These are phyloP conservation scores for Colletotrichum gigasporum DNA, from an alignment of 2,329 filamentous ascomycete species.

Conservation along the genomic window DNA sequence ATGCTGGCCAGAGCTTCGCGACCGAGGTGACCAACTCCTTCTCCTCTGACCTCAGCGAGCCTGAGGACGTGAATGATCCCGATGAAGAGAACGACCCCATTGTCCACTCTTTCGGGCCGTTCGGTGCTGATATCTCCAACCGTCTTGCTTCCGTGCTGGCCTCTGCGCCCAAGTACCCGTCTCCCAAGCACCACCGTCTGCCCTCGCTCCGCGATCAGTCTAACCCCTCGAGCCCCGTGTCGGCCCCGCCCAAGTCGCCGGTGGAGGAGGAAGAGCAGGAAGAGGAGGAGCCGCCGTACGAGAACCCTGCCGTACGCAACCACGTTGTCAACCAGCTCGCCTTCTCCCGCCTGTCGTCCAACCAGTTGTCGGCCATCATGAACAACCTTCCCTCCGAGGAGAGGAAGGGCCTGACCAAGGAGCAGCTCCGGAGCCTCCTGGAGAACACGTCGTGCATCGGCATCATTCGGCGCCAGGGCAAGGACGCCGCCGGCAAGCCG, in stretches of 20 bases:
- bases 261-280: conserved; percentile 21
- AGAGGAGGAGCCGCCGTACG: conserved; percentile 32
- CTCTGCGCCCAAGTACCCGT: conserved; percentile 65
- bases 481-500: conserved; percentile 92
- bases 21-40: conserved; percentile 63
- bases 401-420: conserved; percentile 66
- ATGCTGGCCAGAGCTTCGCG: conserved; percentile 54
- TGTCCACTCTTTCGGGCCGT: conserved; percentile 90
- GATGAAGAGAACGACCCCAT: conserved; percentile 96
- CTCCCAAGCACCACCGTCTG: conserved; percentile 30
- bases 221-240: conserved; percentile 24
- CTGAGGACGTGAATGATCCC: conserved; percentile 63
- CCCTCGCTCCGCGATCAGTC: conserved; percentile 16
- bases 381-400: conserved; percentile 80
- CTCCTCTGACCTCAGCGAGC: conserved; percentile 66
- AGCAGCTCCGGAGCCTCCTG: conserved; percentile 76
- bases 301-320: conserved; percentile 67
- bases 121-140: conserved; percentile 84
- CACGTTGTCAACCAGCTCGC: conserved; percentile 96
- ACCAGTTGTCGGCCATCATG: conserved; percentile 88
- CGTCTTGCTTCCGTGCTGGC: conserved; percentile 82
- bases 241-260: conserved; percentile 19
- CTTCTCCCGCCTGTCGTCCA: conserved; percentile 91
- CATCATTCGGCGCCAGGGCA: conserved; percentile 88
- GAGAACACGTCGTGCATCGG: conserved; percentile 83